Base-by-base conservation (phyloP, 495 filamentous ascomycete genomes). In the Monascus purpureus region DNA sequence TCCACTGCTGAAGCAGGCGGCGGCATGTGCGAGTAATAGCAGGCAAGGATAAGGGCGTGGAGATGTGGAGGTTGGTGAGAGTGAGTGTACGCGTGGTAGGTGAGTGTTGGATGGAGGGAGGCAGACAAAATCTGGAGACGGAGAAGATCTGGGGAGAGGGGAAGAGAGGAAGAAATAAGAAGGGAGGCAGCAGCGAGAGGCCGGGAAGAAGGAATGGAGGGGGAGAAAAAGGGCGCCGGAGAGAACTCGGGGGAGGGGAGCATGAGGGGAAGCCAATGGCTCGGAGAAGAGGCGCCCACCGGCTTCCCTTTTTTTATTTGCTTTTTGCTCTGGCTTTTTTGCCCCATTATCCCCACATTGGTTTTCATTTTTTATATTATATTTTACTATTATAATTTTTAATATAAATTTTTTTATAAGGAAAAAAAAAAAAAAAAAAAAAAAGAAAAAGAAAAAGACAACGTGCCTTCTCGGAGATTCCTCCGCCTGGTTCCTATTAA, bases 1-100 rank as follows among this genome's bases (percentile, higher is more conserved):
- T 77, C 77, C 59, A 76, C 72, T 55, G 76, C 71, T 34, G 76
- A 77, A 45, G 65, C 67, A 63, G 73, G 59, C 53, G 72, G 68
- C 64, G 80, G 75, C 78, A 83, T 83, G 70, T 74, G 75, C 25
- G 38, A 38, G 31, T 11, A 33, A 30, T 25, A 41, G 32, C 38
- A 36, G 46, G 37, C 43, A 49, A 36, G 38, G 43, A 41, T 33
- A 33, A 39, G 40, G 26, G 27, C 27, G 31, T 15, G 23, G 17
- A 28, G 30, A 28, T 34, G 32, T 37, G 25, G 31, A 12, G 15
- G 19, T n/a, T 32, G 28, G 25, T 20, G 29, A 32, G 14, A 25
- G 29, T 34, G 17, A 17, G 17, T 23, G 24, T 32, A 25, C 13
- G 22, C 26, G 17, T 29, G 40, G 29, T 25, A 31, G 28, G 29